These are phyloP conservation scores for Cymbopogon flexuosus DNA, from an alignment of 202 grass and related monocot genomes.

Conservation along the genomic window DNA sequence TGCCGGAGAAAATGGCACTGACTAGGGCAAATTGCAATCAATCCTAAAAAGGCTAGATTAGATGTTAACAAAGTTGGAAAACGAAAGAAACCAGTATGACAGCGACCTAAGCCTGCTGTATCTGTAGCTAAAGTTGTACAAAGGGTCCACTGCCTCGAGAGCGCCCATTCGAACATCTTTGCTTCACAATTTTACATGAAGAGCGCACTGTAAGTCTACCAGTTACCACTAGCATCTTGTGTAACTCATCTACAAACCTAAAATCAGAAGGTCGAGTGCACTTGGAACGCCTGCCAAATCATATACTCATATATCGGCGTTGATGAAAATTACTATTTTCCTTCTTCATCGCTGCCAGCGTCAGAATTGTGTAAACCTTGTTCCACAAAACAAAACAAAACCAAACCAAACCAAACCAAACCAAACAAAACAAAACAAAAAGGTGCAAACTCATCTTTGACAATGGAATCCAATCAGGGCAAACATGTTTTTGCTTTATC, in stretches of 20 bases:
- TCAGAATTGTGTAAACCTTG: neutral
- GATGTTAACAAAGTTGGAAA: conserved; percentile 13
- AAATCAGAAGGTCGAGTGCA: no score
- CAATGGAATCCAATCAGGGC: no score
- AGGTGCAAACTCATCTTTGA: no score
- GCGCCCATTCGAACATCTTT: neutral
- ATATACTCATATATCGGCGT: neutral
- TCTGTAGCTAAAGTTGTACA: neutral
- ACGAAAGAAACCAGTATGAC: conserved; percentile 27
- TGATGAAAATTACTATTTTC: neutral
- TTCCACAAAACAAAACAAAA: no score
- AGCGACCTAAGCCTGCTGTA: neutral
- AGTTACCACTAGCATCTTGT: no score
- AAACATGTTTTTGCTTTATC: neutral
- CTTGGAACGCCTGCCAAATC: neutral
- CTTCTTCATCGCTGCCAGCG: neutral
- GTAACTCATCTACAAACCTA: no score
- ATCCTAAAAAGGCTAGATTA: neutral
- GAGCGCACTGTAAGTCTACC: neutral
- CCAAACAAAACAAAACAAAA: no score
- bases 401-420: no score
- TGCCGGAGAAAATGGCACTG: conserved; percentile 4
- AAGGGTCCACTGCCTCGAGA: neutral
- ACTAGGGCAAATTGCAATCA: neutral
- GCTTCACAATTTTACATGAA: neutral